A percentile compares a stretch with the other conserved stretches of the same genome.
Conservation (phyloP, 768 basidiomycete genomes). For the Fomitopsis pulvina region DNA sequence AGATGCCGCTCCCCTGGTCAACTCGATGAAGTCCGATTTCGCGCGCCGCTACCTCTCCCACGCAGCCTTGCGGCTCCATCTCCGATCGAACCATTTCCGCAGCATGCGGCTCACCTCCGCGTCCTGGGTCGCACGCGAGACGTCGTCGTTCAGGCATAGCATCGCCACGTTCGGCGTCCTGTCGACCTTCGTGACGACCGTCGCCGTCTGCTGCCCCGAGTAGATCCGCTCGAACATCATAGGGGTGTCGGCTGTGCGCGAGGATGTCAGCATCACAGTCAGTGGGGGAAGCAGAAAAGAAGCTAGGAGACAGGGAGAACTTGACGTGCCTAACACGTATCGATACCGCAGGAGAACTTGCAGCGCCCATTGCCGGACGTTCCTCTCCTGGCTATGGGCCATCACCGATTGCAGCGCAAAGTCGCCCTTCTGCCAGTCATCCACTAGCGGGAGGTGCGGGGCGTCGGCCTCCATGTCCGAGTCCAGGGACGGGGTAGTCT, state of each 20-base stretch:
- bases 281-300: background rate
- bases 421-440: conserved; percentile 18
- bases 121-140: conserved; percentile 8
- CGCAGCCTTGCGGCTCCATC: conserved; percentile 14
- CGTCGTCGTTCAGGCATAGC: conserved; percentile 29
- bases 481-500: background rate
- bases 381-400: conserved; percentile 7
- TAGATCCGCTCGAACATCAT: conserved; percentile 20
- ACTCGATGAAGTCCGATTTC: too few relatives aligned
- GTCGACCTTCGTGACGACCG: conserved; percentile 15
- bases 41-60: conserved; percentile 14
- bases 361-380: conserved; percentile 24
- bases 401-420: conserved; percentile 18
- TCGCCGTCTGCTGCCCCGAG: conserved; percentile 9
- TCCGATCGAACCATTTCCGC: conserved; percentile 12
- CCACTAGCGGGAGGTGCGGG: conserved; percentile 18
- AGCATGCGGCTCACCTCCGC: conserved; percentile 9
- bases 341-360: conserved; percentile 28
- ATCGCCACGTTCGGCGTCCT: conserved; percentile 18
- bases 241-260: conserved; percentile 11
- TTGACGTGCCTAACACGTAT: conserved; percentile 24
- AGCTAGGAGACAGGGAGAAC: background rate
- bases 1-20: too few relatives aligned
- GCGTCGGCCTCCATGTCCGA: background rate
- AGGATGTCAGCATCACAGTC: background rate